A percentile compares a stretch with the other conserved stretches of the same genome.
Evolutionary conservation across 1,284 basidiomycete genomes (phyloP).

Genomic region (Abortiporus biennis): DNA sequence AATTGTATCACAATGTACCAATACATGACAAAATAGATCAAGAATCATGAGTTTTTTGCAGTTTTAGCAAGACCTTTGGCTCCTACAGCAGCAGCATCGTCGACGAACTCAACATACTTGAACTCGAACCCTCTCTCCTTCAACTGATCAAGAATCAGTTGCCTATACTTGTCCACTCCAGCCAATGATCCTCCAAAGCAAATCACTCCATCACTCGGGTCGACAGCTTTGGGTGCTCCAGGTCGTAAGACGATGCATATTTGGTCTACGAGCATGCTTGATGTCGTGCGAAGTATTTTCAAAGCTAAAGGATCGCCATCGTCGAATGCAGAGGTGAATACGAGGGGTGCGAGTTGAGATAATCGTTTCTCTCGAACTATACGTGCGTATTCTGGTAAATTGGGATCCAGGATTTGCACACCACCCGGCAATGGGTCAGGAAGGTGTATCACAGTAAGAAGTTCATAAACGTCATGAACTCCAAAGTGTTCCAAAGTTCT

Average conservation of each 20-base stretch:
- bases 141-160: constrained; percentile 55
- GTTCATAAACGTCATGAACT: constrained; percentile 50
- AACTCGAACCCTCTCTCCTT: constrained; percentile 53
- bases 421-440: constrained; percentile 38
- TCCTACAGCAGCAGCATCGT: constrained; percentile 60
- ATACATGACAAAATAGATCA: too few species aligned
- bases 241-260: constrained; percentile 47
- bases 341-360: constrained; percentile 63
- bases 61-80: constrained; percentile 32
- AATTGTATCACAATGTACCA: too few species aligned
- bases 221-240: constrained; percentile 37
- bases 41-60: too few species aligned
- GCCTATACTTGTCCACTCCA: constrained; percentile 51
- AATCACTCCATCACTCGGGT: constrained; percentile 49
- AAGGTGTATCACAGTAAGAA: constrained; percentile 54
- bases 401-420: constrained; percentile 33
- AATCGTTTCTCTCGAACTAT: constrained; percentile 65
- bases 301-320: constrained; percentile 55
- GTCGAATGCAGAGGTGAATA: constrained; percentile 67
- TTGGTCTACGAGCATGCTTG: constrained; percentile 52
- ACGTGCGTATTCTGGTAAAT: constrained; percentile 28
- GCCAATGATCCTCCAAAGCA: constrained; percentile 74
- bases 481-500: constrained; percentile 50
- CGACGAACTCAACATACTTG: constrained; percentile 55
- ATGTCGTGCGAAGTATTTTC: constrained; percentile 45